Evolutionary conservation across 2,329 filamentous ascomycete species (phyloP).

Genomic region (Zymoseptoria tritici): DNA sequence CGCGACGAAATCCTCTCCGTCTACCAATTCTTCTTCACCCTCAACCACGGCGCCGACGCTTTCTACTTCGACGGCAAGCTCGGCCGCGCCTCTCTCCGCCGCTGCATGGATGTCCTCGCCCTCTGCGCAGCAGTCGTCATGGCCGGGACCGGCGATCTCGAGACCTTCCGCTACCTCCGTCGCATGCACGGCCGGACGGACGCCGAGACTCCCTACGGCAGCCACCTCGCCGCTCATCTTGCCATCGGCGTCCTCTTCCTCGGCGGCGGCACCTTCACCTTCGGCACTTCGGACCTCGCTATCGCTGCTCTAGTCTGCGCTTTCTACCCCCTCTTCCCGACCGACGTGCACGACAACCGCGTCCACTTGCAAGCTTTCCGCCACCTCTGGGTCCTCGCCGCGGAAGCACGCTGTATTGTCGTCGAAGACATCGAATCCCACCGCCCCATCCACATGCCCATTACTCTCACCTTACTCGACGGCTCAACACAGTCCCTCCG

Average conservation of each 20-base stretch:
- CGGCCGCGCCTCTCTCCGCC: conserved; percentile 72
- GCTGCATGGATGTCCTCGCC: conserved; percentile 83
- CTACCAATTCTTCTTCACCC: conserved; percentile 50
- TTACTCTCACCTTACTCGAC: conserved; percentile 21
- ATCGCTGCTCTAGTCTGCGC: conserved; percentile 79
- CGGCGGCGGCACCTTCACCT: conserved; percentile 84
- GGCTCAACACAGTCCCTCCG: conserved; percentile 28
- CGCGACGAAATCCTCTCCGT: conserved; percentile 78
- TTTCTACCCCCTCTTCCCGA: conserved; percentile 91
- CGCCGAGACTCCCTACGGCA: conserved; percentile 79
- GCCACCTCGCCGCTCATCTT: conserved; percentile 85
- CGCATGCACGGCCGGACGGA: conserved; percentile 83
- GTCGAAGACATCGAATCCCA: conserved; percentile 79
- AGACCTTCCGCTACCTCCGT: conserved; percentile 75
- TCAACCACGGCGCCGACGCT: conserved; percentile 21
- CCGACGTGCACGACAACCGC: conserved; percentile 82
- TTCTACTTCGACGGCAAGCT: conserved; percentile 73
- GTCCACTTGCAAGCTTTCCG: conserved; percentile 93
- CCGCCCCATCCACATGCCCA: conserved; percentile 56
- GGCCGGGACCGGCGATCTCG: conserved; percentile 88
- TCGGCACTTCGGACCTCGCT: conserved; percentile 80
- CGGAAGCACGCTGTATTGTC: conserved; percentile 81
- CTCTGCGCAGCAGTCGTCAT: conserved; percentile 81
- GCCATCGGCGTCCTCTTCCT: conserved; percentile 87
- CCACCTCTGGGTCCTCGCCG: conserved; percentile 93